Percentiles rank a stretch among this genome's conserved stretches.
Conservation (phyloP, 2,329 filamentous ascomycete genomes). For the Hypomyces perniciosus region DNA sequence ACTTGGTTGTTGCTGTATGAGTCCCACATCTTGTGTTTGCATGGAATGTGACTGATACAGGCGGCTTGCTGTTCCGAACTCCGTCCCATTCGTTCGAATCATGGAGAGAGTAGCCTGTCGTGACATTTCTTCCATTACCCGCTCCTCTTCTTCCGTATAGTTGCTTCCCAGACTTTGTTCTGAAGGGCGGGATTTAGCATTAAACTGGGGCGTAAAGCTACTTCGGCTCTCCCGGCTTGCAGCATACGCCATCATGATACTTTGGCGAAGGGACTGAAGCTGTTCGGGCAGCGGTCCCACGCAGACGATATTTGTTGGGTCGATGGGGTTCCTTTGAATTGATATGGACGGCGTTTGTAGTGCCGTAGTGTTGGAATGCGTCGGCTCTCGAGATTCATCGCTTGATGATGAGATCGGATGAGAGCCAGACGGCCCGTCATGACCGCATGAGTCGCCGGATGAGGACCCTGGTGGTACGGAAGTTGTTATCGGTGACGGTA, state of each 20-base stretch:
- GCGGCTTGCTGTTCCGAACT: background rate
- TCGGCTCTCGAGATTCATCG: background rate
- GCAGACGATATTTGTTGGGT: slow-evolving; percentile 47
- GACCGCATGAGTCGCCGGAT: slow-evolving; percentile 15
- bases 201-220: slow-evolving; percentile 4
- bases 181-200: slow-evolving; percentile 15
- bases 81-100: background rate
- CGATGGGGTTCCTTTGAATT: slow-evolving; percentile 46
- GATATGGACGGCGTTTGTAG: slow-evolving; percentile 9
- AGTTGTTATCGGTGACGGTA: slow-evolving; percentile 37
- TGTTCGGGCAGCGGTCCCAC: slow-evolving; percentile 49
- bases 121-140: slow-evolving; percentile 24
- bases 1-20: background rate
- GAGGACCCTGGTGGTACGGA: slow-evolving; percentile 23
- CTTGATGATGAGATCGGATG: too few relatives aligned
- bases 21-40: slow-evolving; percentile 4
- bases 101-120: slow-evolving; percentile 19
- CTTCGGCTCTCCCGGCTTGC: slow-evolving; percentile 7
- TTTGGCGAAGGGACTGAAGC: slow-evolving; percentile 26
- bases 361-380: background rate
- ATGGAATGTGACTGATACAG: background rate
- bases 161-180: slow-evolving; percentile 48
- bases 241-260: slow-evolving; percentile 10
- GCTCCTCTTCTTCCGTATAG: slow-evolving; percentile 49
- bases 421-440: slow-evolving; percentile 7